These are phyloP conservation scores for Lecanosticta acicola DNA, from an alignment of 2,329 filamentous ascomycete genomes.

Conservation along the genomic window DNA sequence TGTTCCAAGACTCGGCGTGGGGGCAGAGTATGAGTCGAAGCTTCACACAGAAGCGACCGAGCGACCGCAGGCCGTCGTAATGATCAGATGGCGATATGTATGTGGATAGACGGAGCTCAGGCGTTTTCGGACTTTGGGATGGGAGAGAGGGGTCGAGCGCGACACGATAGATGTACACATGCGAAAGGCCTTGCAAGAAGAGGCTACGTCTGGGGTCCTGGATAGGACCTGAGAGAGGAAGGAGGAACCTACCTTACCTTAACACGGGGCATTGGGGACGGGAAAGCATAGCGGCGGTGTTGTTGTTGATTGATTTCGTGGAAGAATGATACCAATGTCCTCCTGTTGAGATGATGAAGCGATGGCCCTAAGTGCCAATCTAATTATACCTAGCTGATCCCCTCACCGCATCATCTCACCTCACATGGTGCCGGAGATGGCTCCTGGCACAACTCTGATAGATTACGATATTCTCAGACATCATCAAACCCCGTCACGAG, in stretches of 20 bases:
- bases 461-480: too few relatives aligned
- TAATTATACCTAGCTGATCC: too few relatives aligned
- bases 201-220: too few relatives aligned
- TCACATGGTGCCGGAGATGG: too few relatives aligned
- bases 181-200: too few relatives aligned
- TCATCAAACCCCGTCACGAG: too few relatives aligned
- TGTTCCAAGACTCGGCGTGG: constrained; percentile 86
- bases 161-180: neutral
- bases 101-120: neutral
- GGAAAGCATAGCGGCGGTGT: neutral
- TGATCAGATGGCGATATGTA: constrained; percentile 5
- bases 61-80: constrained; percentile 25
- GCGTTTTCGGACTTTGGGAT: neutral
- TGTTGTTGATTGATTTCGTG: neutral
- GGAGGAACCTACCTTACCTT: neutral
- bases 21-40: constrained; percentile 86
- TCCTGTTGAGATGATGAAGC: too few relatives aligned
- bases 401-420: too few relatives aligned
- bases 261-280: too few relatives aligned
- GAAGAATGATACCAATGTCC: too few relatives aligned
- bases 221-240: neutral
- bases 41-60: constrained; percentile 60
- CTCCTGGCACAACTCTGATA: too few relatives aligned
- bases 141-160: neutral
- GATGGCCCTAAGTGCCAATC: too few relatives aligned